A percentile compares a stretch with the other conserved stretches of the same genome.
These are phyloP conservation scores for Globisporangium megalacanthum DNA, from an alignment of 352 stramenopile species.

Conservation along the genomic window DNA sequence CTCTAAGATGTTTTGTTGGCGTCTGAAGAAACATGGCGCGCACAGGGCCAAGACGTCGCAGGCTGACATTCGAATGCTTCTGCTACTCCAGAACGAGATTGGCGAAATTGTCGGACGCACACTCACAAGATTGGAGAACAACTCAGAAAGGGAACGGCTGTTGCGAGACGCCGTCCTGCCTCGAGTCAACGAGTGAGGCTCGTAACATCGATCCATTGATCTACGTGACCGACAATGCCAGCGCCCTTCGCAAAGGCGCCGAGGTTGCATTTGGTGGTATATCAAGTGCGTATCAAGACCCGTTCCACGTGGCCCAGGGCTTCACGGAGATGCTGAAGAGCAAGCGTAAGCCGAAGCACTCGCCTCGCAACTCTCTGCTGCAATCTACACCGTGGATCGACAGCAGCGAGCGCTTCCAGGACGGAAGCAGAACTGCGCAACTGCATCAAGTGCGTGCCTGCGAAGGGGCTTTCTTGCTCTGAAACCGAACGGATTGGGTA, in stretches of 20 bases:
- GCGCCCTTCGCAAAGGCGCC: background rate
- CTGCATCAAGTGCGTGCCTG: background rate
- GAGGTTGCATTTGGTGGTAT: background rate
- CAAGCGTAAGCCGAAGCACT: background rate
- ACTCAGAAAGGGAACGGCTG: background rate
- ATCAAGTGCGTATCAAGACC: background rate
- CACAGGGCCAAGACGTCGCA: background rate
- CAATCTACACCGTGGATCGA: background rate
- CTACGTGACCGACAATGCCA: background rate
- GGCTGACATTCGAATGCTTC: background rate
- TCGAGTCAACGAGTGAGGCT: background rate
- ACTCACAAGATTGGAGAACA: background rate
- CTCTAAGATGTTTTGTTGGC: background rate
- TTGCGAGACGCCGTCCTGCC: background rate
- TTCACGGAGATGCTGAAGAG: background rate
- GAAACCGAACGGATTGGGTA: background rate
- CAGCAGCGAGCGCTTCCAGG: background rate
- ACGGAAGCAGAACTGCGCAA: background rate
- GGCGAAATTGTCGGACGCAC: background rate
- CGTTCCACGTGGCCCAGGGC: background rate
- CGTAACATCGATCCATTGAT: background rate
- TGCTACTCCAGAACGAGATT: background rate
- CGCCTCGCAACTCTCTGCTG: background rate
- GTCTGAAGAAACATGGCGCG: background rate
- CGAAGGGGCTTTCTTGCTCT: background rate